Evolutionary conservation across 129 eudicot genomes (phyloP), one percentile per base, ranked within the genome.

Genomic region (Heracleum sosnowskyi): DNA sequence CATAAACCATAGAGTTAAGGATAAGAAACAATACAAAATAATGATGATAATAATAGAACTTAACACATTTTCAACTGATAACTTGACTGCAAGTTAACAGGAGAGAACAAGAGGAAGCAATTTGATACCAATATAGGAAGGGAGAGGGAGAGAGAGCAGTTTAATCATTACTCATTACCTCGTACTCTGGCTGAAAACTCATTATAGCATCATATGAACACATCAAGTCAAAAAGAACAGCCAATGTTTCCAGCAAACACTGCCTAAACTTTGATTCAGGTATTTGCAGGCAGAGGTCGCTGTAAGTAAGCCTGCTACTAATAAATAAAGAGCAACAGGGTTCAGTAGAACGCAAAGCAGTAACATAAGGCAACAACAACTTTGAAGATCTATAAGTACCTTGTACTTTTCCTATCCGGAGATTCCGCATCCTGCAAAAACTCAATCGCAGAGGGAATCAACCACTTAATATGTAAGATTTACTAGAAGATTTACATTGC

Each of bases 191-290:
- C 80, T 83, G 83, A 84, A 88, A 92, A 86, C 83, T 92, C 91
- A 88, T 87, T 76, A 96, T 90, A 79, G 97, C 89, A 80, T 87
- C 85, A 79, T 96, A 96, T 10, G 97, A 92, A 74, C 90, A 84
- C 99, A 96, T 89, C 80, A 90, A 81, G 87, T 87, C 84, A 82
- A 92, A 96, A 49, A 92, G 87, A 75, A 86, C 91, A 79, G 95
- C 90, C 82, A 92, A 81, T 29, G 95, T 92, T 81, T 87, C 93
- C 80, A 92, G 79, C 81, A 96, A 84, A 85, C 97, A 92, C 81
- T 86, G 90, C 83, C 99, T 88, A 79, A 92, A 96, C 86, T 90
- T 90, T 66, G 97, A 81, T 84, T 92, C 99, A 76, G 99, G 97
- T 86, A 96, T 85, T 49, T 82, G 88, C 63, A 75, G 79, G 90